These are phyloP conservation scores for Solanum appendiculatum DNA, from an alignment of 257 asterid species.

Conservation along the genomic window DNA sequence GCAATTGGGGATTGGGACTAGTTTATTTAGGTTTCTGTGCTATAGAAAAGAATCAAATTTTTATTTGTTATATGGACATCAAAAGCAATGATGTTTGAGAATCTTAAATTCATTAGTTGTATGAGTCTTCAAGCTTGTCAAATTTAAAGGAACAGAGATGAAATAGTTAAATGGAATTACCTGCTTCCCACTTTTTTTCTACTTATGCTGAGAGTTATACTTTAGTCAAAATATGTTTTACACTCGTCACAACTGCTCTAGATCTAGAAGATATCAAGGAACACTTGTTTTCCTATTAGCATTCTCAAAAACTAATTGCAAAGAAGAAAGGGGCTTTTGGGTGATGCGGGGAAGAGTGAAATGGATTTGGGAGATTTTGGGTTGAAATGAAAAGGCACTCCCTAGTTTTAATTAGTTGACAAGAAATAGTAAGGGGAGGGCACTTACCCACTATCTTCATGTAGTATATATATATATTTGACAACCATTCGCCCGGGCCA, in stretches of 20 bases:
- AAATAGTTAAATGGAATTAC: not conserved
- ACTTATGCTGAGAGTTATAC: not conserved
- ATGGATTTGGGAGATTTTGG: not conserved
- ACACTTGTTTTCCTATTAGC: not conserved
- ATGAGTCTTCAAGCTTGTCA: not conserved
- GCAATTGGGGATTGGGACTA: not conserved
- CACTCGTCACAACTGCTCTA: not conserved
- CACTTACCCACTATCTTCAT: not conserved
- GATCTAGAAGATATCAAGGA: not conserved
- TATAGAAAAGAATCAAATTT: not conserved
- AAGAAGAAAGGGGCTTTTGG: not conserved
- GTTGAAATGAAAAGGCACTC: not conserved
- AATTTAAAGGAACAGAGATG: not conserved
- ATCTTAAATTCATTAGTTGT: not conserved
- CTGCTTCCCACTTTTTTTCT: not conserved
- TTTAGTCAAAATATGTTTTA: not conserved
- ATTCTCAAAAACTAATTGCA: not conserved
- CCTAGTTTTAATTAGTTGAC: not conserved
- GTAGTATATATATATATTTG: not conserved
- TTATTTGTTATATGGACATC: not conserved
- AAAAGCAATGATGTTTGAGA: not conserved
- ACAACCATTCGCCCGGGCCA: not conserved
- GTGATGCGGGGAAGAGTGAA: not conserved
- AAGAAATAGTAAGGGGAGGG: not conserved
- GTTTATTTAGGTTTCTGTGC: not conserved